Base-by-base conservation (phyloP, 768 basidiomycete species). In the Sutorius australiensis region DNA sequence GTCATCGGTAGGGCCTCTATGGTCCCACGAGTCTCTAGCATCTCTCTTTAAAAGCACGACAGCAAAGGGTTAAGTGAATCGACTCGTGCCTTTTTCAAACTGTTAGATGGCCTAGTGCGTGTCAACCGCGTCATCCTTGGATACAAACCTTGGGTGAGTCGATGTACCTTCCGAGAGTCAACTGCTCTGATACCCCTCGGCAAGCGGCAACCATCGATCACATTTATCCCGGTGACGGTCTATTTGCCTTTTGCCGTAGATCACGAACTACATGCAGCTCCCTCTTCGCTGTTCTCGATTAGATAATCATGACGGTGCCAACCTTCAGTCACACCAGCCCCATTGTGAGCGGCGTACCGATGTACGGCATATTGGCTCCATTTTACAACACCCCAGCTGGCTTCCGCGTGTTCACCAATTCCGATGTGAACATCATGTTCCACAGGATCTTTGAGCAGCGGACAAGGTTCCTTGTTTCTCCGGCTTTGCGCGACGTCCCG, bases 401-500 rank as follows among this genome's bases (percentile, higher is more conserved):
- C 19, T 54, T 50, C 60, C 50, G 58, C 33, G 63, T 53, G 33
- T 59, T 70, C 24, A 60, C 59, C 1, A 66, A 67, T 28, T 67
- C 71, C 4, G 65, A 66, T 44, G 73, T 84, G 48, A 84, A 85
- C 52, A 58, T 37, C 1, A 60, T 68, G 64, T n/a, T 36, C 34
- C 34, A 4, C 16, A n/a, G 9, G 34, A n/a, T 36, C 6, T 36
- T 36, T 36, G 16, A 77, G 38, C 69, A 67, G 17, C 85, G 82
- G 81, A 68, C 70, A 9, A 57, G 54, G 10, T 83, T 69, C 69
- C 77, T 85, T 42, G 59, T 61, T 6, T 75, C 77, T 3, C 64
- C 70, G 4, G 72, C 63, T 3, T 83, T 81, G 0, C 60, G 69
- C 39, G 47, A 63, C 12, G 79, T 79, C n/a, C 69, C 84, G 43